A percentile compares a stretch with the other conserved stretches of the same genome.
Evolutionary conservation across 352 stramenopile species (phyloP).

Genomic region (Pythium monospermum): DNA sequence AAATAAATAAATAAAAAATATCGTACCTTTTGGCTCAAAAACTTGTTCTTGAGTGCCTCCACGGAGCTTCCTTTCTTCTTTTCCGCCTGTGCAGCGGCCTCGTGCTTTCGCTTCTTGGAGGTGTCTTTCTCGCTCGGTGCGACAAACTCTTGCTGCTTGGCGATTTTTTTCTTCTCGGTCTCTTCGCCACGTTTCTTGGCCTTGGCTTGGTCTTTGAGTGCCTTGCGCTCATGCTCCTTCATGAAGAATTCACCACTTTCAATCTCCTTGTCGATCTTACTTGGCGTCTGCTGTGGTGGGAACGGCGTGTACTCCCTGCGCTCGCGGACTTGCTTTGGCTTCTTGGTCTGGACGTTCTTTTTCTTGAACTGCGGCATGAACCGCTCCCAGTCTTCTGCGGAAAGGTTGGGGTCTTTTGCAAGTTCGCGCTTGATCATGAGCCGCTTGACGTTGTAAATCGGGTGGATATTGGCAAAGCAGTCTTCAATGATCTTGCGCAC

Average conservation of each 20-base stretch:
- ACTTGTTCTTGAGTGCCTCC: slow-evolving; percentile 77
- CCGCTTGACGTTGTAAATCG: slow-evolving; percentile 99
- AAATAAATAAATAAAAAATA: no score
- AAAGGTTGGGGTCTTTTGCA: slow-evolving; percentile 97
- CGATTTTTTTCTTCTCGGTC: slow-evolving; percentile 60
- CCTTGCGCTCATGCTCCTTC: slow-evolving; percentile 93
- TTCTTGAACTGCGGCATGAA: slow-evolving; percentile 99
- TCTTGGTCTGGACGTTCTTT: slow-evolving; percentile 98
- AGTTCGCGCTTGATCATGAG: slow-evolving; percentile 99
- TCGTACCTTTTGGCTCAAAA: slow-evolving; percentile 67
- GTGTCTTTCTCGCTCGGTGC: slow-evolving; percentile 74
- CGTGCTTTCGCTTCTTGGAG: slow-evolving; percentile 73
- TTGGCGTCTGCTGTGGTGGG: slow-evolving; percentile 91
- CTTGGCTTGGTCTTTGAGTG: slow-evolving; percentile 89
- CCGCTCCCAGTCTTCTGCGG: slow-evolving; percentile 97
- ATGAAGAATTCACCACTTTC: slow-evolving; percentile 99
- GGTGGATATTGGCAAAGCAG: slow-evolving; percentile 99
- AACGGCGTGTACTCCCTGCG: slow-evolving; percentile 99
- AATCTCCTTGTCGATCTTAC: slow-evolving; percentile 98
- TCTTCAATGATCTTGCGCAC: slow-evolving; percentile 97
- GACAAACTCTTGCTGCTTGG: slow-evolving; percentile 71
- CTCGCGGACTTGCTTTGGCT: slow-evolving; percentile 83
- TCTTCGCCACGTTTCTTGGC: slow-evolving; percentile 51
- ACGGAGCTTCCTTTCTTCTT: slow-evolving; percentile 53
- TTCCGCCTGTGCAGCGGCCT: slow-evolving; percentile 30